Evolutionary conservation across 2,329 filamentous ascomycete genomes (phyloP), one percentile per base, ranked within the genome.

Genomic region (Capronia americana): DNA sequence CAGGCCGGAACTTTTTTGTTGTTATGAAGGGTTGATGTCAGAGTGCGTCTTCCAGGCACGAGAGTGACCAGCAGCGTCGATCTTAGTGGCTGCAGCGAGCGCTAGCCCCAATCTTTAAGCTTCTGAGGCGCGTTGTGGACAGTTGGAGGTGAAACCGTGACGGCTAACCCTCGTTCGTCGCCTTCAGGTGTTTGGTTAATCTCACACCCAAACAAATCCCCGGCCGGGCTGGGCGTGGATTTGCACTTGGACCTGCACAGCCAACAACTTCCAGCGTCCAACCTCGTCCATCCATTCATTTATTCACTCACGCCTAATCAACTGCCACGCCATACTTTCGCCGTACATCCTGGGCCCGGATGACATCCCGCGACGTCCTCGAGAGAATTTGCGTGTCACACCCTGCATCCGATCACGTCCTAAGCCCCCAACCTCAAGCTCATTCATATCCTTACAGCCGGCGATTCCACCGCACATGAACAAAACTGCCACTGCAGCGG

Each of bases 391-490:
- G n/a, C 30, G 20, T 28, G 41, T 46, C 30, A 34, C 30, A 50
- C 1, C 26, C 12, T 32, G 12, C 30, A 20, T 20, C 10, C 58
- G 30, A 17, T 32, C 58, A n/a, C 26, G n/a, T 41, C 48, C 30
- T 28, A 14, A 53, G 30, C 46, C n/a, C 48, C 32, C 24, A 54
- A 34, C 48, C 34, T 7, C 46, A 41, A 26, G 24, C 50, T 54
- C 26, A 24, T 17, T 24, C 48, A 26, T 48, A 51, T 11, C 12
- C 46, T 24, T 20, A n/a, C 48, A 53, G 8, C 17, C 57, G 10
- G 30, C 30, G 60, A 62, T 62, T 34, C 51, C 38, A 41, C 38
- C 63, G 63, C 66, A 59, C 51, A 65, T 68, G 63, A 65, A 61
- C 56, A 44, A 48, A 44, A 54, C 38, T 61, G 63, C 63, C 46